These are phyloP conservation scores for Cladosporium sp. DNA, from an alignment of 2,329 filamentous ascomycete genomes.

Conservation along the genomic window DNA sequence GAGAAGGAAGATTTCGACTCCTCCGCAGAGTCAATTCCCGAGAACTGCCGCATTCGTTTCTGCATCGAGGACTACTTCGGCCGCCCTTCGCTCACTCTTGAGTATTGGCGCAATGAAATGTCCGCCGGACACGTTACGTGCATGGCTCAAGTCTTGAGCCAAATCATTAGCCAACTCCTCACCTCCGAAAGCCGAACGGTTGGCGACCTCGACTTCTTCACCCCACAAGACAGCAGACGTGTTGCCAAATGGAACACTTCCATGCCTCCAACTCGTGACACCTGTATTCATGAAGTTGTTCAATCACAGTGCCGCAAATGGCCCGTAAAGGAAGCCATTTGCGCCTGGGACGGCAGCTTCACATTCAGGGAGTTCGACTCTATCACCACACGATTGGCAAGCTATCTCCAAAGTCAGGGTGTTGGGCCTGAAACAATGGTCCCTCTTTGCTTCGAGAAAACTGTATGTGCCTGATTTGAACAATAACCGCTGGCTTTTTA, in stretches of 20 bases:
- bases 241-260: constrained; percentile 9
- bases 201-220: constrained; percentile 10
- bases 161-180: constrained; percentile 5
- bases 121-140: constrained; percentile 6
- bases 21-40: neutral
- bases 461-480: neutral
- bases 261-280: constrained; percentile 4
- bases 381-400: constrained; percentile 1
- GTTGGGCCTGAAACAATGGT: constrained; percentile 12
- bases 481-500: neutral
- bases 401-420: constrained; percentile 8
- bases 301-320: neutral
- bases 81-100: constrained; percentile 4
- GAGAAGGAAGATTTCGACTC: constrained; percentile 10
- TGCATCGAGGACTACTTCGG: constrained; percentile 8
- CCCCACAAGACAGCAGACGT: constrained; percentile 8
- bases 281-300: constrained; percentile 2
- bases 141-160: constrained; percentile 7
- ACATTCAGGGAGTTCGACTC: constrained; percentile 13
- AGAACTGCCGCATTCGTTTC: constrained; percentile 3
- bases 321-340: constrained; percentile 14
- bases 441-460: constrained; percentile 11
- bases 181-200: neutral
- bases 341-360: constrained; percentile 13
- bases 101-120: constrained; percentile 10